Evolutionary conservation across 805 yeast species (phyloP), one percentile per base, ranked within the genome.

Genomic region (Teunomyces barrocoloradensis): DNA sequence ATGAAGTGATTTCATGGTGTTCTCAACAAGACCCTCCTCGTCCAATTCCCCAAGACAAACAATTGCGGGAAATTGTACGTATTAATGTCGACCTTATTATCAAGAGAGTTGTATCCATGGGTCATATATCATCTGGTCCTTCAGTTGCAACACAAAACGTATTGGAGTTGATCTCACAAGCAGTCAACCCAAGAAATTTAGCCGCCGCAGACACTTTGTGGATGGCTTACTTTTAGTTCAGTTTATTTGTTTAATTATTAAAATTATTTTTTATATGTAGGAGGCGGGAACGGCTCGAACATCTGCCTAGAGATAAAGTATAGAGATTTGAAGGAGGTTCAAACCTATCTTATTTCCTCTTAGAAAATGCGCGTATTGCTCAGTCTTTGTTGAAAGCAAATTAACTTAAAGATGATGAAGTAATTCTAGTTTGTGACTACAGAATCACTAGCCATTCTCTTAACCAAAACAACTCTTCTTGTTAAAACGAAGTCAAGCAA

Each of bases 1-100:
- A 94, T 68, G 99, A 94, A 66, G 87, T 92, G 13, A 82, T 91
- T 44, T 84, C 96, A 0, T 92, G 97, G 98, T 91, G 85, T 64
- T 82, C 91, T 34, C 95, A 87, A 62, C 82, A 85, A 57, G 96
- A 90, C 60, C 75, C 76, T 10, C 76, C 75, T 12, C 70, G 90
- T 49, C 82, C 94, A 9, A 74, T 86, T 30, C 90, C 89, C 1
- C 92, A 85, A 56, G 96, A 88, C 54, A 84, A 85, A 42, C 96
- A 87, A 56, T 65, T 92, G 49, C 75, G 91, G 46, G 97, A 90
- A 53, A 85, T 90, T 66, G 97, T 94, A 25, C 80, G 86, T 55
- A 80, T 85, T 30, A 94, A 94, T 60, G 96, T 89, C 36, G 97
- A 91, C 36, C 73, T 86, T 42, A 86, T 94, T 32, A 81, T 84